phyloP scores from a whole-genome alignment of 768 basidiomycete species.

The Suillus fuscotomentosus region DNA sequence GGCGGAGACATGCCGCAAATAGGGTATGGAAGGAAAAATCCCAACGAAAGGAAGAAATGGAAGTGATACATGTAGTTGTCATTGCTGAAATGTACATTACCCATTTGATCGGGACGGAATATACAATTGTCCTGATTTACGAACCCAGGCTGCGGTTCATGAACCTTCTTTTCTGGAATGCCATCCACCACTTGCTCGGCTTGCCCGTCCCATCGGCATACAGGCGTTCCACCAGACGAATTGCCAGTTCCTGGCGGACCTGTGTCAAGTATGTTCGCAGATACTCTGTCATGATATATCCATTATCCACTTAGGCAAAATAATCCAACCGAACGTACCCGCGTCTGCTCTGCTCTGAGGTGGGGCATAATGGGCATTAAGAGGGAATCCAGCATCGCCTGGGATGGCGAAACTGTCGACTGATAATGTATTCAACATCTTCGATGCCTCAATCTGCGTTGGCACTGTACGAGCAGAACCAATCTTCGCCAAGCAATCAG shows the following conservation, averaged over 20 bases:
- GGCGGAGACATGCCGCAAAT: conserved; percentile 75
- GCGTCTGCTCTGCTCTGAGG: conserved; percentile 76
- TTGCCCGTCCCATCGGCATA: conserved; percentile 93
- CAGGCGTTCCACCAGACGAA: conserved; percentile 80
- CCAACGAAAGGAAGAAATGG: conserved; percentile 72
- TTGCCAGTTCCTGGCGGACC: conserved; percentile 88
- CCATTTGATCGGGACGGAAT: conserved; percentile 14
- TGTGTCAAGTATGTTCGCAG: conserved; percentile 91
- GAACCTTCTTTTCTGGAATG: conserved; percentile 96
- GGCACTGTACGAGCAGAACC: conserved; percentile 67
- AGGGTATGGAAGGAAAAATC: conserved; percentile 87
- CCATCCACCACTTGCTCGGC: conserved; percentile 99
- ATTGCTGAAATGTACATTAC: conserved; percentile 22
- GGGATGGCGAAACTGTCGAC: conserved; percentile 94
- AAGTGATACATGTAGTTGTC: conserved; percentile 22
- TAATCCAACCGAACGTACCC: conserved; percentile 49
- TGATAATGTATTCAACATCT: conserved; percentile 85
- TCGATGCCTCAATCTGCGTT: conserved; percentile 81
- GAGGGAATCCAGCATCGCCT: conserved; percentile 91
- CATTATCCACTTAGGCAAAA: conserved; percentile 1
- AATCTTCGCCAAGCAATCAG: conserved; percentile 93
- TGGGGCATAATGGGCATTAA: conserved; percentile 89
- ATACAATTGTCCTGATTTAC: conserved; percentile 30
- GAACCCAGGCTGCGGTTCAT: conserved; percentile 87
- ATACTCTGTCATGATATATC: conserved; percentile 54